Conservation (phyloP, 805 yeast species). For the Cyberlindnera japonica region DNA sequence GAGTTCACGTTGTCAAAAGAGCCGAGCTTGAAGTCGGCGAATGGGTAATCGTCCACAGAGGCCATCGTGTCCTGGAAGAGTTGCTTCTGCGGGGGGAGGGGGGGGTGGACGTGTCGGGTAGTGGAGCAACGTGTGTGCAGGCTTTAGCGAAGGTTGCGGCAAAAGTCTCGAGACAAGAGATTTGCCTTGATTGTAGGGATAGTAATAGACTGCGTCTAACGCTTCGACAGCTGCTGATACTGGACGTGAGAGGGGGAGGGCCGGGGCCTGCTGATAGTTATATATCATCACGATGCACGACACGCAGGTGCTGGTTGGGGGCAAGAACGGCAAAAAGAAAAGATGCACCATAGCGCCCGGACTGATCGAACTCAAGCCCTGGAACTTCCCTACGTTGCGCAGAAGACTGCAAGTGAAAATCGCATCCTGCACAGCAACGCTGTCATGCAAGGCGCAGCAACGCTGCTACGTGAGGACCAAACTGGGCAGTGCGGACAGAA, state of each 20-base stretch:
- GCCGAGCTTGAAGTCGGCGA: constrained; percentile 8
- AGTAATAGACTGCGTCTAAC: neutral
- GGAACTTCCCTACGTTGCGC: constrained; percentile 5
- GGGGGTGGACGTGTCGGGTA: neutral
- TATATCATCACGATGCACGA: constrained; percentile 7
- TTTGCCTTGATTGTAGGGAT: neutral
- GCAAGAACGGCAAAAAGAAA: constrained; percentile 7
- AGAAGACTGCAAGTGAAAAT: constrained; percentile 14
- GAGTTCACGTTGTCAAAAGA: constrained; percentile 1
- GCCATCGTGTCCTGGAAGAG: constrained; percentile 4
- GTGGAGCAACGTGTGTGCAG: neutral
- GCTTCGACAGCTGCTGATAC: neutral
- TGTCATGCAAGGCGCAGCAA: neutral
- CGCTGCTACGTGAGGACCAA: neutral
- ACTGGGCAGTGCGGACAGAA: neutral
- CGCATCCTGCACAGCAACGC: constrained; percentile 3
- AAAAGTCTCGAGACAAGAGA: neutral
- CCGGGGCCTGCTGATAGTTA: constrained; percentile 6
- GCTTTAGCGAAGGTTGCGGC: neutral
- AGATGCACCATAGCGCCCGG: constrained; percentile 6
- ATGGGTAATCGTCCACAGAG: constrained; percentile 14
- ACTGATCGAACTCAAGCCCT: constrained; percentile 2
- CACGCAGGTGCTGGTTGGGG: constrained; percentile 9
- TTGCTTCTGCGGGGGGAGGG: neutral
- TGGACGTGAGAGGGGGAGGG: neutral